These are phyloP conservation scores for Viola odorata DNA, from an alignment of 345 rosid genomes.

Conservation along the genomic window DNA sequence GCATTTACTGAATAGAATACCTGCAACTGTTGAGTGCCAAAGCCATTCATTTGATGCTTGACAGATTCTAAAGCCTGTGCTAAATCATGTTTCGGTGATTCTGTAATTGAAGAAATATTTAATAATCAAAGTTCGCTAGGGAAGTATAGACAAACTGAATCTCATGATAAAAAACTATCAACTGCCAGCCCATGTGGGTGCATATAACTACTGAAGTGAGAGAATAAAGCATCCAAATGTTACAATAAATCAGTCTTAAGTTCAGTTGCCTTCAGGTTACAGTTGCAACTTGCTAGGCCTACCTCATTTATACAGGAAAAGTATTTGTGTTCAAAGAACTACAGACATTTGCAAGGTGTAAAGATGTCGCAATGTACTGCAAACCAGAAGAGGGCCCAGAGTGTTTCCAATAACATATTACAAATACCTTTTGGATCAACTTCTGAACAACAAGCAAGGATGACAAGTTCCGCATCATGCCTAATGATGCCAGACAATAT, in stretches of 20 bases:
- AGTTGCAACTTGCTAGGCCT: not conserved
- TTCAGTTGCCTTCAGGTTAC: not conserved
- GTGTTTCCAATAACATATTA: too few species aligned
- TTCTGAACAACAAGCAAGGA: too few species aligned
- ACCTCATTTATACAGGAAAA: too few species aligned
- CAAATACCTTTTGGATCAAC: too few species aligned
- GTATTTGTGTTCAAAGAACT: not conserved
- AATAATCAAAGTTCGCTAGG: not conserved
- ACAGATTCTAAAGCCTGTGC: conserved; percentile 42
- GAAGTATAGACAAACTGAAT: not conserved
- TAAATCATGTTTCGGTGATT: conserved; percentile 44
- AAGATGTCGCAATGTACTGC: too few species aligned
- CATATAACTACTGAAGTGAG: not conserved
- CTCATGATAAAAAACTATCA: not conserved
- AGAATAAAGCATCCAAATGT: not conserved
- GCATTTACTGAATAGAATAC: conserved; percentile 30
- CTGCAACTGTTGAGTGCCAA: conserved; percentile 38
- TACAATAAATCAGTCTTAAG: not conserved
- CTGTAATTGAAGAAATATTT: conserved; percentile 31
- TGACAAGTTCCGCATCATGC: too few species aligned
- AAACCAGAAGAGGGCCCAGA: too few species aligned
- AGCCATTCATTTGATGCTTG: conserved; percentile 37
- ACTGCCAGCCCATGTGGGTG: not conserved
- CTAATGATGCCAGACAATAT: too few species aligned
- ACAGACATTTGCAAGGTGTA: too few species aligned